These are phyloP conservation scores for Fusarium avenaceum DNA, from an alignment of 2,329 filamentous ascomycete genomes.

Conservation along the genomic window DNA sequence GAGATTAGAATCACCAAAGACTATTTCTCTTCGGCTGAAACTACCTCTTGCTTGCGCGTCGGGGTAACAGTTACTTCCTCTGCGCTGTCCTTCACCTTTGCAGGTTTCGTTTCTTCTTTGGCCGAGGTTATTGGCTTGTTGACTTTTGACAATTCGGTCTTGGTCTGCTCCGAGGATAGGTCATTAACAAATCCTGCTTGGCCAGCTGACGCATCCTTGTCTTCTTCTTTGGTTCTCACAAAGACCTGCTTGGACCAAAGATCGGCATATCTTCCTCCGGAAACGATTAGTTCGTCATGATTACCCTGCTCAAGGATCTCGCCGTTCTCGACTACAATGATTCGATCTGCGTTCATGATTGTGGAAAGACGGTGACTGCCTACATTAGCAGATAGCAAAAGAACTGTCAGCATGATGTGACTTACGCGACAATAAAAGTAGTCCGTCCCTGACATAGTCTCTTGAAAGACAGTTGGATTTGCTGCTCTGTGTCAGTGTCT, in stretches of 20 bases:
- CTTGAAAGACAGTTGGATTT: conserved; percentile 73
- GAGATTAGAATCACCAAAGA: conserved; percentile 58
- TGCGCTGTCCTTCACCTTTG: conserved; percentile 36
- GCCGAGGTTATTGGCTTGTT: conserved; percentile 47
- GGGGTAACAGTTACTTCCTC: conserved; percentile 52
- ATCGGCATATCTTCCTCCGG: conserved; percentile 72
- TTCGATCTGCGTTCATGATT: conserved; percentile 76
- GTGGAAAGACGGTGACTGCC: conserved; percentile 76
- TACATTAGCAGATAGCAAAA: conserved; percentile 19
- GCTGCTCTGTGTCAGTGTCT: conserved; percentile 76
- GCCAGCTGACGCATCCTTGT: conserved; percentile 41
- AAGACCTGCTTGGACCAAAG: conserved; percentile 76
- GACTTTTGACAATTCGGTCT: conserved; percentile 54
- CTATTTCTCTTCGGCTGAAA: conserved; percentile 52
- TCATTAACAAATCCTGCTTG: conserved; percentile 54
- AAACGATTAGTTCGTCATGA: conserved; percentile 69
- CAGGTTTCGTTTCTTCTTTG: conserved; percentile 45
- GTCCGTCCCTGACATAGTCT: conserved; percentile 72
- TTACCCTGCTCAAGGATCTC: conserved; percentile 73
- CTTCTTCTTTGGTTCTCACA: conserved; percentile 61
- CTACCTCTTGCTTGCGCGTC: conserved; percentile 64
- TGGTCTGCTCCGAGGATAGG: conserved; percentile 54
- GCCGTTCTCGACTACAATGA: conserved; percentile 74
- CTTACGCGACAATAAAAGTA: conserved; percentile 75
- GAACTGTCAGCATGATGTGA: not conserved